Base-by-base conservation (phyloP, 1,284 basidiomycete genomes). In the Cryptococcus sp. region DNA sequence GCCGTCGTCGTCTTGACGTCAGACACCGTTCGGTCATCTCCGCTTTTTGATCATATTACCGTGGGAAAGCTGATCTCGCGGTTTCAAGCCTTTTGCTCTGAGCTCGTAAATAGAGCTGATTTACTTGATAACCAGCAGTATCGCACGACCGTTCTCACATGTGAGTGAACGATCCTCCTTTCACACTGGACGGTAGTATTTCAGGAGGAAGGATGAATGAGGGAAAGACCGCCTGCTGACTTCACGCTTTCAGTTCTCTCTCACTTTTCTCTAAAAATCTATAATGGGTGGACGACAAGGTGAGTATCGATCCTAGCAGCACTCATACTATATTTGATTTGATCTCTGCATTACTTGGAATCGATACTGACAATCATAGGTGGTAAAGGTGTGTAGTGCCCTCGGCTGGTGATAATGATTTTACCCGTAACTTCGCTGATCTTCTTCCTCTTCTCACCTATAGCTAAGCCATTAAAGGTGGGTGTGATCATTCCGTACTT, bases 381-480 rank as follows among this genome's bases (percentile, higher is more conserved):
- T 52, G 57, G 57, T 45, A 58, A 58, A 54, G 57, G 57, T 58
- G n/a, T n/a, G 56, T 36, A 15, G 6, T 33, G 30, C 7, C 8
- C 34, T 48, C n/a, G n/a, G n/a, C n/a, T n/a, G n/a, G n/a, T n/a
- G n/a, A n/a, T 31, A 30, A 14, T 34, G 13, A 15, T 23, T 49
- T 5, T 4, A 36, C 6, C 33, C 10, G 48, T 23, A 34, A 6
- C 38, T 44, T 7, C 50, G 11, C 58, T 54, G 50, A 57, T 41
- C 11, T 6, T 49, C 34, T 8, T 46, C 30, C 3, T 13, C 8
- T 31, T 38, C 34, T 11, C 23, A 23, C 14, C 34, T 34, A 5
- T 35, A 62, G 60, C 58, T 50, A 62, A 61, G 59, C 63, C 63
- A 38, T 55, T 65, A 30, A 62, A 65, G 61, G 61, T 63, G 36